Conservation (phyloP, 106 monocot genomes). For the Triglochin maritima region DNA sequence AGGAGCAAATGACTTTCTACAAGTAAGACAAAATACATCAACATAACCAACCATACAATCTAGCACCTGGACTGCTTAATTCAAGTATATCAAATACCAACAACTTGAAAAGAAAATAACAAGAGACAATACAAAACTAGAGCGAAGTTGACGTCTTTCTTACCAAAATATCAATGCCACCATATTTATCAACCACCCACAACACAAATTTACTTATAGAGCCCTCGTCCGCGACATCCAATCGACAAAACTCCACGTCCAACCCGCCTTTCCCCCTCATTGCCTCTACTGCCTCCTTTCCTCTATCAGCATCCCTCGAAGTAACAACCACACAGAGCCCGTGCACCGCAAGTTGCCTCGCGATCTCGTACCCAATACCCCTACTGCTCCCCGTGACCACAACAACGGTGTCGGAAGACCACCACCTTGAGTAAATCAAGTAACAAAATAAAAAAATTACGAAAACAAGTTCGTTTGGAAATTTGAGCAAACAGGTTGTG, state of each 20-base stretch:
- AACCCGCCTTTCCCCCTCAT: constrained; percentile 19
- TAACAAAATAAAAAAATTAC: neutral
- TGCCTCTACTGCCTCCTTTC: constrained; percentile 21
- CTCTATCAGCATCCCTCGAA: constrained; percentile 36
- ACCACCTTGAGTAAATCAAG: constrained; percentile 50
- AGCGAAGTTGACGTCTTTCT: no score
- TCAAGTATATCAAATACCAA: neutral
- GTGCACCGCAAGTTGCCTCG: constrained; percentile 48
- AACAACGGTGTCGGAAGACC: constrained; percentile 54
- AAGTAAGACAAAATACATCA: neutral
- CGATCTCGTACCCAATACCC: constrained; percentile 79
- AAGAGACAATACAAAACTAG: neutral
- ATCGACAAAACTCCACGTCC: constrained; percentile 34
- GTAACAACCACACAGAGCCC: constrained; percentile 61
- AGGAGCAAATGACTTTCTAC: no score
- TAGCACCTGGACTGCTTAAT: neutral
- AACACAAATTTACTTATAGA: constrained; percentile 44
- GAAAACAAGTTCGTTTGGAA: neutral
- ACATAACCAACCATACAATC: neutral
- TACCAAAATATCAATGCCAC: constrained; percentile 78
- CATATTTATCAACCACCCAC: constrained; percentile 34
- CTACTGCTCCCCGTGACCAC: constrained; percentile 72
- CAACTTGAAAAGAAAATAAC: neutral
- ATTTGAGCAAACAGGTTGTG: constrained; percentile 25
- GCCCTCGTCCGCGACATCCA: constrained; percentile 44